Evolutionary conservation across 169 alveolate genomes (phyloP).

Genomic region (Cryptosporidium canis): DNA sequence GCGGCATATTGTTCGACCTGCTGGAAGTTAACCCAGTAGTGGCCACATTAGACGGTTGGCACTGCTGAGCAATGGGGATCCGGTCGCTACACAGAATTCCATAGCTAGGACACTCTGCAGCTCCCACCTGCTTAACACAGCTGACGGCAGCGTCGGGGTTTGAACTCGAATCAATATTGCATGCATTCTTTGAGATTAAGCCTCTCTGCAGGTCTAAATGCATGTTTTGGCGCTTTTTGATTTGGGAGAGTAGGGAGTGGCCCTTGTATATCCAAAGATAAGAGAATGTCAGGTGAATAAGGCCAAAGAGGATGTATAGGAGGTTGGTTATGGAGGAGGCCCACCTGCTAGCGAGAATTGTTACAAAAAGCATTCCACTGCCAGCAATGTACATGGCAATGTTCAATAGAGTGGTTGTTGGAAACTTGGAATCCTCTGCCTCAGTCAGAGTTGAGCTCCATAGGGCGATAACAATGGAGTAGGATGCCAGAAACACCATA

Average conservation of each 20-base stretch:
- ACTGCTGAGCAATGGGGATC: background rate
- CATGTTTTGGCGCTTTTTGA: constrained; percentile 26
- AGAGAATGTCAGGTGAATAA: background rate
- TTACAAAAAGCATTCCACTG: background rate
- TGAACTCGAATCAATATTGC: background rate
- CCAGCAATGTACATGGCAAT: background rate
- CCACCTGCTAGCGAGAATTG: background rate
- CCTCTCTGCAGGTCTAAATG: background rate
- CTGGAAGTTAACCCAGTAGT: background rate
- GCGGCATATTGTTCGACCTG: background rate
- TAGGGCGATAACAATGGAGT: constrained; percentile 21
- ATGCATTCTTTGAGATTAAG: background rate
- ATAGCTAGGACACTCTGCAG: background rate
- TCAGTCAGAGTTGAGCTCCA: constrained; percentile 31
- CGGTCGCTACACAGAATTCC: background rate
- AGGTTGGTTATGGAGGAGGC: background rate
- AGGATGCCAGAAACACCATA: constrained; percentile 20
- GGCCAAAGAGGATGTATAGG: background rate
- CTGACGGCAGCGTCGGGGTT: background rate
- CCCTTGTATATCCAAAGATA: constrained; percentile 52
- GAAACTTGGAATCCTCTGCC: background rate
- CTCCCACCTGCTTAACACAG: background rate
- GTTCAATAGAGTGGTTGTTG: background rate
- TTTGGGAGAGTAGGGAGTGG: background rate
- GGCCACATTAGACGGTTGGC: background rate